Base-by-base conservation (phyloP, 1,284 basidiomycete species). In the Phellopilus nigrolimitatus region DNA sequence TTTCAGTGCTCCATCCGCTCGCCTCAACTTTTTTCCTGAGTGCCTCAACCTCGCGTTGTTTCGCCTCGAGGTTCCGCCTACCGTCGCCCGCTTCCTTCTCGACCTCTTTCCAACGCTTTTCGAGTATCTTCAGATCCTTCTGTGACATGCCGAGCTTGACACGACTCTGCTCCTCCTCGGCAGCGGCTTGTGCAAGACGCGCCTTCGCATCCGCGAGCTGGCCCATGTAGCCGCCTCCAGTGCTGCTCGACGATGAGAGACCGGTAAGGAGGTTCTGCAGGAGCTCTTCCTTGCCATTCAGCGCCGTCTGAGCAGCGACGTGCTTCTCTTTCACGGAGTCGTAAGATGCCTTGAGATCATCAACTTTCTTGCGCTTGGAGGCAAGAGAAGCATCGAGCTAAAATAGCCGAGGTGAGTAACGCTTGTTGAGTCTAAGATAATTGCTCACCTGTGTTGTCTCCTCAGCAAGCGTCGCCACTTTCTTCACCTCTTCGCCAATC, bases 201-300 rank as follows among this genome's bases (percentile, higher is more conserved):
- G 81, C 80, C 57, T 84, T 83, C 0, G 94, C 91, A n/a, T 91
- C 86, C 1, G 94, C 91, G 22, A 99, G 79, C 65, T 97, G 94
- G 24, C 95, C 97, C 81, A 98, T 88, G 68, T 97, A 99, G 0
- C 95, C 95, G 8, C 95, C 94, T 7, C 92, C 88, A 3, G 82
- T 78, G 34, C 75, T 76, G 33, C 76, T 79, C 5, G 82, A 82
- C 1, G 79, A 76, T 0, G 89, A 87, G 15, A 99, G 81, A 42
- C 97, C 97, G 0, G 95, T 99, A 37, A 95, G 77, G 8, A 99
- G 80, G 0, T 91, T 94, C 66, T 98, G 95, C 0, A 99, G 77
- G n/a, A 99, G 84, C 63, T 95, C 92, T 66, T 99, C 95, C 13
- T 87, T 80, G 33, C 82, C 87, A 21, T 76, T 68, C 3, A 97